phyloP scores from a whole-genome alignment of 139 green algal species.

The Picochlorum costavermella region DNA sequence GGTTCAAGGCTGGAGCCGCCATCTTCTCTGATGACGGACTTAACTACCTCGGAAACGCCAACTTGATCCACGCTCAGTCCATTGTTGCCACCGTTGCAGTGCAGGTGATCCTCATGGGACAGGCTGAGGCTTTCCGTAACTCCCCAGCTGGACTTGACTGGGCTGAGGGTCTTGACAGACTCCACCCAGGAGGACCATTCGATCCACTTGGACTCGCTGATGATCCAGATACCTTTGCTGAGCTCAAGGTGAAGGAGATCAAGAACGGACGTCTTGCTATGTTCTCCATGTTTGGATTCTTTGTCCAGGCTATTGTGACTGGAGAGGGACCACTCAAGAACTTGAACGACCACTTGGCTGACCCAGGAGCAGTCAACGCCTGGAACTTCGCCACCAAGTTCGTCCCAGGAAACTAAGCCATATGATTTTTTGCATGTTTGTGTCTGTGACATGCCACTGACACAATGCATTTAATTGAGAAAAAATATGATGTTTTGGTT shows the following conservation, averaged over 20 bases:
- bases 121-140: slow-evolving; percentile 41
- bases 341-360: slow-evolving; percentile 65
- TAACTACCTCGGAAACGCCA: slow-evolving; percentile 91
- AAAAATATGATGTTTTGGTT: too few species aligned
- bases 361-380: slow-evolving; percentile 67
- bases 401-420: slow-evolving; percentile 7
- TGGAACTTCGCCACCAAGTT: slow-evolving; percentile 46
- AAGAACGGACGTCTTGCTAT: slow-evolving; percentile 70
- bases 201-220: slow-evolving; percentile 68
- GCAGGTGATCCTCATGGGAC: slow-evolving; percentile 74
- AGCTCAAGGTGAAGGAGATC: slow-evolving; percentile 66
- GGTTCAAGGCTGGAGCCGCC: slow-evolving; percentile 93
- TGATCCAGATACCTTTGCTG: slow-evolving; percentile 66
- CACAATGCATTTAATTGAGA: too few species aligned
- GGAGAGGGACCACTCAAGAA: slow-evolving; percentile 62
- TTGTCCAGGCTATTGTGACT: slow-evolving; percentile 45
- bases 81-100: slow-evolving; percentile 82
- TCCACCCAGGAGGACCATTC: slow-evolving; percentile 63
- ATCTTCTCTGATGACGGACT: slow-evolving; percentile 83
- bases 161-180: slow-evolving; percentile 47
- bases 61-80: slow-evolving; percentile 89
- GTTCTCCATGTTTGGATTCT: slow-evolving; percentile 58
- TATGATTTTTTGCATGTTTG: too few species aligned
- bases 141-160: slow-evolving; percentile 42
- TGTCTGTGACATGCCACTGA: too few species aligned